A percentile compares a stretch with the other conserved stretches of the same genome.
These are phyloP conservation scores for Rugonectria rugulosa DNA, from an alignment of 2,329 filamentous ascomycete species.

Conservation along the genomic window DNA sequence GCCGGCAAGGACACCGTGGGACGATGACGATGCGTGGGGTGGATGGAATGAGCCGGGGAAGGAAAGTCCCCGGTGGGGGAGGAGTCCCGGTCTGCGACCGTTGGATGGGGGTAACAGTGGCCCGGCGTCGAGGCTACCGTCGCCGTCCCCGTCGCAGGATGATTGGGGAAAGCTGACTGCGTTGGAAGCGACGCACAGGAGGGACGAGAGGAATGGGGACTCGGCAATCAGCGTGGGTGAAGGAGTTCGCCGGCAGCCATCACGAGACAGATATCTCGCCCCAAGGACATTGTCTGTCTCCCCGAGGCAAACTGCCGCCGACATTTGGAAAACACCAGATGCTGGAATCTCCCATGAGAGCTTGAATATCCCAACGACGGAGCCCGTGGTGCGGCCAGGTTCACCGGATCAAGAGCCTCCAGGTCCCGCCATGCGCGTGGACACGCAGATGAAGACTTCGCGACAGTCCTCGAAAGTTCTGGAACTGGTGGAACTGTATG, in stretches of 20 bases:
- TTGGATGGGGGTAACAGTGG: conserved; percentile 31
- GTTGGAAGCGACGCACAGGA: conserved; percentile 25
- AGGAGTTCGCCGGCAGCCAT: conserved; percentile 17
- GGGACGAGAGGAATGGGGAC: conserved; percentile 37
- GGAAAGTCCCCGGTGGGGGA: conserved; percentile 43
- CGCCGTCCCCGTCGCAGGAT: conserved; percentile 30
- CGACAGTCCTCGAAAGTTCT: conserved; percentile 53
- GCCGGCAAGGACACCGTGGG: conserved; percentile 41
- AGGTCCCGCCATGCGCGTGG: conserved; percentile 24
- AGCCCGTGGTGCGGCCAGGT: conserved; percentile 22
- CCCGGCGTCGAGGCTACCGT: conserved; percentile 36
- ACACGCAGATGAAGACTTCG: conserved; percentile 16
- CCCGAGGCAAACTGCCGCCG: conserved; percentile 25
- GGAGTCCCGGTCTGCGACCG: conserved; percentile 43
- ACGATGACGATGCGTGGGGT: conserved; percentile 46
- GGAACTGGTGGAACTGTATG: conserved; percentile 58
- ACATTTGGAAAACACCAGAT: conserved; percentile 29
- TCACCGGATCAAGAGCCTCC: conserved; percentile 31
- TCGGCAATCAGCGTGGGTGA: conserved; percentile 42
- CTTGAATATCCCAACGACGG: conserved; percentile 18
- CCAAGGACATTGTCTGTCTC: background rate
- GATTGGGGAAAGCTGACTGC: conserved; percentile 37
- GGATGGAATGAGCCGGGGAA: conserved; percentile 44
- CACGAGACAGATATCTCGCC: conserved; percentile 8
- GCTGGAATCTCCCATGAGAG: conserved; percentile 17